phyloP scores from a whole-genome alignment of 192 early-diverging fungal species.

The Pecoramyces ruminantium region DNA sequence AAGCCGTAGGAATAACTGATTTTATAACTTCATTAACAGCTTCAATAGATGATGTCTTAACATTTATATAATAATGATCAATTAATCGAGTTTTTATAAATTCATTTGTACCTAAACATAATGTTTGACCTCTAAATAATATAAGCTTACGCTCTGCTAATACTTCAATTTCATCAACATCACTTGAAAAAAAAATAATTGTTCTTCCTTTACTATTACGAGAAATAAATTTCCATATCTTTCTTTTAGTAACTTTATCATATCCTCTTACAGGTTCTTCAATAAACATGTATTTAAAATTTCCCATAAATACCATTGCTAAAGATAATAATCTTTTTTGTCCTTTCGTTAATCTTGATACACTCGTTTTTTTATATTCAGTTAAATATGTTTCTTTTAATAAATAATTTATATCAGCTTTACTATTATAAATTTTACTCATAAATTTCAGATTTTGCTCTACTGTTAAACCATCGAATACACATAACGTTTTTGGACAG shows the following conservation, averaged over 20 bases:
- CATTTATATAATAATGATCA: neutral
- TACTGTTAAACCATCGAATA: neutral
- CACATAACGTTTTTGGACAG: neutral
- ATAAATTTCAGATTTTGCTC: neutral
- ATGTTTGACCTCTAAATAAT: neutral
- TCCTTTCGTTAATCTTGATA: neutral
- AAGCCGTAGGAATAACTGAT: neutral
- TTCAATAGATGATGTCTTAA: neutral
- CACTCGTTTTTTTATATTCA: neutral
- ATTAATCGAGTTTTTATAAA: neutral
- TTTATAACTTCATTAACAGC: neutral
- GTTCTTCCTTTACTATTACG: neutral
- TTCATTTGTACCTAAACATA: neutral
- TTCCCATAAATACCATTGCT: neutral
- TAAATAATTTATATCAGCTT: neutral
- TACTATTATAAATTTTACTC: neutral
- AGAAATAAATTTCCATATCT: neutral
- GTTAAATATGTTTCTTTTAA: neutral
- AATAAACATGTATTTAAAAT: neutral
- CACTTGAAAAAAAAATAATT: neutral
- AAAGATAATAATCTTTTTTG: neutral
- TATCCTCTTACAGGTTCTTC: neutral
- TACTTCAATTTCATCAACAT: neutral
- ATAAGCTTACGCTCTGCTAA: neutral
- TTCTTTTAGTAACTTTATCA: neutral